A percentile compares a stretch with the other conserved stretches of the same genome.
phyloP scores from a whole-genome alignment of 495 filamentous ascomycete genomes.

The Trichodelitschia bisporula region DNA sequence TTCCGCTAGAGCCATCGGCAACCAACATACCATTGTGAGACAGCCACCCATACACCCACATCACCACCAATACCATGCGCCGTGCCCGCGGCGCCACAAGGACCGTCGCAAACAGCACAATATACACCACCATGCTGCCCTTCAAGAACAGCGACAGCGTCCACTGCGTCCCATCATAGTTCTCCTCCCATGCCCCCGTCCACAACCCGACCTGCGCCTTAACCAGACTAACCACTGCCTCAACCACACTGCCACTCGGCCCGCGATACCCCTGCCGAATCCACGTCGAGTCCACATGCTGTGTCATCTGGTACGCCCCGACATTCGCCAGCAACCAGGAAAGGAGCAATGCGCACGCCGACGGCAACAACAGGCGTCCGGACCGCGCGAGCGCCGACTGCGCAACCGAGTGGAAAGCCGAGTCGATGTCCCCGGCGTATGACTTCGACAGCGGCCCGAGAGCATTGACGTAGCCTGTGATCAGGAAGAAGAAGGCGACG shows the following conservation, averaged over 20 bases:
- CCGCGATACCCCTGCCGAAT: conserved; percentile 11
- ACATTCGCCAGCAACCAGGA: conserved; percentile 11
- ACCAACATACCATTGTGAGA: conserved; percentile 6
- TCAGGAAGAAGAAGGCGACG: conserved; percentile 13
- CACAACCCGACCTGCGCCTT: conserved; percentile 8
- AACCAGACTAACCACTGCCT: conserved; percentile 6
- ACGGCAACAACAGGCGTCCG: conserved; percentile 10
- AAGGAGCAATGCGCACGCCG: conserved; percentile 8
- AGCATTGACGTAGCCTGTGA: conserved; percentile 13
- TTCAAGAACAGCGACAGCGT: conserved; percentile 11
- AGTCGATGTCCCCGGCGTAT: conserved; percentile 9
- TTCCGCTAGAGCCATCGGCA: background rate
- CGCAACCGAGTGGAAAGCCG: conserved; percentile 8
- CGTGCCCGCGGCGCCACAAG: conserved; percentile 8
- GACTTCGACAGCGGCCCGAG: conserved; percentile 10
- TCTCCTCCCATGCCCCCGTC: conserved; percentile 11
- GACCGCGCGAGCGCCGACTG: conserved; percentile 8
- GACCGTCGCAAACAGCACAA: conserved; percentile 11
- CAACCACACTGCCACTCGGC: conserved; percentile 6
- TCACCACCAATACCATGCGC: conserved; percentile 5
- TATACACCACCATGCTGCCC: conserved; percentile 12
- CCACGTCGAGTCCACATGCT: conserved; percentile 12
- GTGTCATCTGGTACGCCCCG: conserved; percentile 10
- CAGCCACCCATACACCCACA: conserved; percentile 10
- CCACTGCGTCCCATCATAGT: conserved; percentile 14